phyloP scores from a whole-genome alignment of 352 stramenopile species.

The Phytophthora boehmeriae region DNA sequence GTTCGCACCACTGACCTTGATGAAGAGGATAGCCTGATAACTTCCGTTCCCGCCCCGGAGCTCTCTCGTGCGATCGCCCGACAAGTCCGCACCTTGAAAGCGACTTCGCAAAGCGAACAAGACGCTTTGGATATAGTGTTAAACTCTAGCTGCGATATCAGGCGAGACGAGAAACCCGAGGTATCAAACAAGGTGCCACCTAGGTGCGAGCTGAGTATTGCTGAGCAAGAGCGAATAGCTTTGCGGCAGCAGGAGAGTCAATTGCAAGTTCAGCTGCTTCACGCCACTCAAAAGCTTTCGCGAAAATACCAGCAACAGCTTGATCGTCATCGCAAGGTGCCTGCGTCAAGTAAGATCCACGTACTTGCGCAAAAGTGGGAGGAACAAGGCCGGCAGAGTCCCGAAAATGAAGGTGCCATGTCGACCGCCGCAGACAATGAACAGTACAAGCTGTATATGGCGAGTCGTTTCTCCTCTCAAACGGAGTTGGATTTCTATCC shows the following conservation, averaged over 20 bases:
- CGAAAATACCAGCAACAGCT: conserved; percentile 75
- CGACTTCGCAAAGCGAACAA: conserved; percentile 10
- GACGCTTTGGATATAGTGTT: conserved; percentile 18
- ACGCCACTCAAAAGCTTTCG: conserved; percentile 69
- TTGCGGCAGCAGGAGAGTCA: conserved; percentile 41
- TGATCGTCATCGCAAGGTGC: conserved; percentile 13
- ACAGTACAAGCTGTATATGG: conserved; percentile 61
- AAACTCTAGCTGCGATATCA: conserved; percentile 4
- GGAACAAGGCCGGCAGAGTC: conserved; percentile 29
- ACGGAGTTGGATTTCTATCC: conserved; percentile 66
- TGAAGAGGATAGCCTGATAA: conserved; percentile 11
- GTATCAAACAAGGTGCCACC: background rate
- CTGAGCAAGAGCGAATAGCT: conserved; percentile 25
- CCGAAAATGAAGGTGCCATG: conserved; percentile 29
- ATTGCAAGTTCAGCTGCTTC: conserved; percentile 59
- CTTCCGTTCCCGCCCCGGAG: conserved; percentile 32
- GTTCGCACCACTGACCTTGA: conserved; percentile 30
- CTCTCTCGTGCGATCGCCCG: conserved; percentile 25
- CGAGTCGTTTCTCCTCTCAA: conserved; percentile 60
- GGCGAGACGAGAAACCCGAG: background rate
- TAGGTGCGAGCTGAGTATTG: conserved; percentile 4
- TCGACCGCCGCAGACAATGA: conserved; percentile 32
- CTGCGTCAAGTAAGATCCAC: conserved; percentile 40
- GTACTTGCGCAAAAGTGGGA: conserved; percentile 57
- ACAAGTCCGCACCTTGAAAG: conserved; percentile 31